phyloP scores from a whole-genome alignment of 129 eudicot genomes.

The Tanacetum coccineum region DNA sequence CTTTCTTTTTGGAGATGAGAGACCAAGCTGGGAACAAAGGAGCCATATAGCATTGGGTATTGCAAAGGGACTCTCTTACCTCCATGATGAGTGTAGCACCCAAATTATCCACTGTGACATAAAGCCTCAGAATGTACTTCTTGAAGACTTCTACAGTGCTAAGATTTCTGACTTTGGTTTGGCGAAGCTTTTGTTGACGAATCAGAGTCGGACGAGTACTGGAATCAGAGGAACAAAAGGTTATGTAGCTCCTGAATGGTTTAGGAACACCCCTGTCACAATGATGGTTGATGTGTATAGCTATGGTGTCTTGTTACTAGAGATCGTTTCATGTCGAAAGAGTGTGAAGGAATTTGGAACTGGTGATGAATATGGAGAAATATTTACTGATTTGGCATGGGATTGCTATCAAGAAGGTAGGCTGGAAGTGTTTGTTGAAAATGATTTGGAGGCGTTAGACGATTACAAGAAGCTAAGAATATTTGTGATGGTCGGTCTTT shows the following conservation, averaged over 20 bases:
- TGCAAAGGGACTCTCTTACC: slow-evolving; percentile 27
- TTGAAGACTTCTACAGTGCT: slow-evolving; percentile 25
- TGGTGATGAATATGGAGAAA: slow-evolving; percentile 21
- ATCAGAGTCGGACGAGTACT: slow-evolving; percentile 45
- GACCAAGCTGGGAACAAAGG: slow-evolving; percentile 23
- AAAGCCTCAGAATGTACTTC: slow-evolving; percentile 40
- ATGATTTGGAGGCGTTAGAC: slow-evolving; percentile 25
- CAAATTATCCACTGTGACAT: slow-evolving; percentile 44
- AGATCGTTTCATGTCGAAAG: slow-evolving; percentile 45
- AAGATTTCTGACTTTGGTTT: slow-evolving; percentile 27
- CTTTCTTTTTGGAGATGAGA: slow-evolving; percentile 23
- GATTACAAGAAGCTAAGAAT: slow-evolving; percentile 22
- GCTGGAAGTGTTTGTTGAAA: slow-evolving; percentile 27
- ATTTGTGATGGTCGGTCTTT: slow-evolving; percentile 46
- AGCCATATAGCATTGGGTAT: slow-evolving; percentile 15
- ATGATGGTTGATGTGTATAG: slow-evolving; percentile 55
- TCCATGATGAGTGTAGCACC: slow-evolving; percentile 36
- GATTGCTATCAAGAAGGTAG: slow-evolving; percentile 43
- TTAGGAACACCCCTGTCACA: slow-evolving; percentile 40
- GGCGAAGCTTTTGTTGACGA: slow-evolving; percentile 43
- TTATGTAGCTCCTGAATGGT: slow-evolving; percentile 70
- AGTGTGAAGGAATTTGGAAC: slow-evolving; percentile 15
- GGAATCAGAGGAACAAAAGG: slow-evolving; percentile 67
- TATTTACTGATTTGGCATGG: slow-evolving; percentile 50
- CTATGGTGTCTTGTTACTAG: slow-evolving; percentile 53